Percentiles rank a stretch among this genome's conserved stretches.
Evolutionary conservation across 2,329 filamentous ascomycete genomes (phyloP).

Genomic region (Capronia americana): DNA sequence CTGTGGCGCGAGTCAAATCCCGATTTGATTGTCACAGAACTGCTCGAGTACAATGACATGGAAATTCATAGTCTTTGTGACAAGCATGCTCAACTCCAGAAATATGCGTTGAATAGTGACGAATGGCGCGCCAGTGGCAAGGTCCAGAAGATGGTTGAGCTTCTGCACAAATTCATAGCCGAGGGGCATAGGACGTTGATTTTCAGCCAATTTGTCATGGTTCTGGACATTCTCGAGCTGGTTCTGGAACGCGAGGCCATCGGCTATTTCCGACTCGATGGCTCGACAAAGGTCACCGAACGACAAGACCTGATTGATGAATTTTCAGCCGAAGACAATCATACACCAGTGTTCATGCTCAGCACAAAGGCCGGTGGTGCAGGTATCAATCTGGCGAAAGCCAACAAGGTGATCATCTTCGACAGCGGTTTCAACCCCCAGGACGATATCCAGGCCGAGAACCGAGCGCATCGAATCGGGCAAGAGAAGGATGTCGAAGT

Average conservation of each 20-base stretch:
- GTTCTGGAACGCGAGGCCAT: conserved; percentile 77
- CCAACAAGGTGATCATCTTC: conserved; percentile 98
- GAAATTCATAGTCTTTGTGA: conserved; percentile 65
- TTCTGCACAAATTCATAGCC: conserved; percentile 73
- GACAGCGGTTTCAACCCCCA: conserved; percentile 98
- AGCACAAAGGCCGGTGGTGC: conserved; percentile 95
- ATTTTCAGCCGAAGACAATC: conserved; percentile 72
- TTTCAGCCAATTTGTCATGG: conserved; percentile 91
- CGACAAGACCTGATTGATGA: conserved; percentile 88
- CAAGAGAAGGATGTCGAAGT: conserved; percentile 92
- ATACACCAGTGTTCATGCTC: conserved; percentile 88
- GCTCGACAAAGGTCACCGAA: conserved; percentile 78
- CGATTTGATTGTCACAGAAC: conserved; percentile 61
- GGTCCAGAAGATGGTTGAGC: conserved; percentile 76
- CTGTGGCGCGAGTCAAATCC: conserved; percentile 58
- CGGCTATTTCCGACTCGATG: conserved; percentile 83
- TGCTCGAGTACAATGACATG: conserved; percentile 64
- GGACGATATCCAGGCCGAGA: conserved; percentile 97
- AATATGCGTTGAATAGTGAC: conserved; percentile 63
- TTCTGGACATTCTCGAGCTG: conserved; percentile 87
- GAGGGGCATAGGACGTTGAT: conserved; percentile 88
- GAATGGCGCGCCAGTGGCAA: conserved; percentile 82
- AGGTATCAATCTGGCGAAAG: conserved; percentile 92
- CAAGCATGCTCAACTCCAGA: conserved; percentile 59
- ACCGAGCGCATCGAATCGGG: conserved; percentile 91